A percentile compares a stretch with the other conserved stretches of the same genome.
Conservation (phyloP, 768 basidiomycete genomes). For the Antrodiella citrinella region DNA sequence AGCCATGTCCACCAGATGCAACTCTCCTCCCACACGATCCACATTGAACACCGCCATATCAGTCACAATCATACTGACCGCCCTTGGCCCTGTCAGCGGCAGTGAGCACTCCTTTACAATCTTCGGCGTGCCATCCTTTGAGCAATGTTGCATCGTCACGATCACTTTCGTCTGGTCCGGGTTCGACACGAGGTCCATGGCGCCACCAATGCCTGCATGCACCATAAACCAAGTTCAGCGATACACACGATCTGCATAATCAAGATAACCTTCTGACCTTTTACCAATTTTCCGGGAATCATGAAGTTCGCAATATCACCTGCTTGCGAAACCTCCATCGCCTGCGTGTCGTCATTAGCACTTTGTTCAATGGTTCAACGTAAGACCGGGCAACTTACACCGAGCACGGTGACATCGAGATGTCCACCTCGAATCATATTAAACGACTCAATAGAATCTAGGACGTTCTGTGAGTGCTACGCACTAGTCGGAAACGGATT, state of each 20-base stretch:
- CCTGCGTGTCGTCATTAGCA: conserved; percentile 36
- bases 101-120: conserved; percentile 73
- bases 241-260: not conserved
- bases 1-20: conserved; percentile 74
- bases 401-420: conserved; percentile 83
- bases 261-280: conserved; percentile 35
- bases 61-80: conserved; percentile 86
- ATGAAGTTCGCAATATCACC: conserved; percentile 96
- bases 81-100: conserved; percentile 79
- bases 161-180: conserved; percentile 92
- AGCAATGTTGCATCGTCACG: conserved; percentile 79
- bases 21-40: conserved; percentile 59
- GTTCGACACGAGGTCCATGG: conserved; percentile 93
- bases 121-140: conserved; percentile 84
- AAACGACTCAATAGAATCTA: conserved; percentile 86
- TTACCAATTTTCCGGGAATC: conserved; percentile 89
- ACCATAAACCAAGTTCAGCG: no score
- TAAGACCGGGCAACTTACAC: conserved; percentile 41
- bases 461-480: conserved; percentile 2
- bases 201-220: conserved; percentile 75
- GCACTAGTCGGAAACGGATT: conserved; percentile 14
- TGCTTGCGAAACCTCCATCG: conserved; percentile 87
- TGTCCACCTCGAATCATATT: conserved; percentile 97
- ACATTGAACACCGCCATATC: conserved; percentile 86
- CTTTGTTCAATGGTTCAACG: not conserved